phyloP scores from a whole-genome alignment of 2,329 filamentous ascomycete species.

The Zopfia rhizophila region DNA sequence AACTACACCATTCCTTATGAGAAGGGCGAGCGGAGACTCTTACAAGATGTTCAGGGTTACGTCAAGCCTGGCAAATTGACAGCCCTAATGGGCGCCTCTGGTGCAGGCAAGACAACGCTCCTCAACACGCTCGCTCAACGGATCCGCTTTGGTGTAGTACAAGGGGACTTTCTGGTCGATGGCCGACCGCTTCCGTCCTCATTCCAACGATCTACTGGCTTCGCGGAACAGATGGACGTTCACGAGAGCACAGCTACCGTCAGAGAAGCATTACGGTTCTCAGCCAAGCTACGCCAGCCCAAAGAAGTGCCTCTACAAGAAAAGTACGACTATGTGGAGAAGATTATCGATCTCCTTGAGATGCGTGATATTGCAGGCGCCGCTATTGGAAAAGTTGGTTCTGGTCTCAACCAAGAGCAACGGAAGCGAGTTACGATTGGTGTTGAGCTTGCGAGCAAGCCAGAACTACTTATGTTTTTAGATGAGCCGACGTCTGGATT shows the following conservation, averaged over 20 bases:
- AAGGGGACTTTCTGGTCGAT: constrained; percentile 58
- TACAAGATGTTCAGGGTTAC: constrained; percentile 77
- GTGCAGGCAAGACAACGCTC: constrained; percentile 49
- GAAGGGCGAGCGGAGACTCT: constrained; percentile 57
- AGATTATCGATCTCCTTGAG: constrained; percentile 70
- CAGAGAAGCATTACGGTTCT: constrained; percentile 72
- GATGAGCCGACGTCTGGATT: constrained; percentile 81
- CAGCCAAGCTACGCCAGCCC: constrained; percentile 70
- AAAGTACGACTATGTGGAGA: constrained; percentile 73
- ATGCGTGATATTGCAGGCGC: constrained; percentile 73
- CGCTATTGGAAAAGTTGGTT: constrained; percentile 67
- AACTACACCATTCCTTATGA: constrained; percentile 75
- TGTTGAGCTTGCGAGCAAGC: constrained; percentile 71
- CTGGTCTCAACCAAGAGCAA: constrained; percentile 68
- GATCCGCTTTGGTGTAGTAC: constrained; percentile 57
- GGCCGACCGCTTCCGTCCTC: constrained; percentile 64
- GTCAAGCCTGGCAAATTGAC: constrained; percentile 92
- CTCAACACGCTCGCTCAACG: constrained; percentile 53
- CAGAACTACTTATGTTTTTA: constrained; percentile 78
- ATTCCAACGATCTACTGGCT: constrained; percentile 82
- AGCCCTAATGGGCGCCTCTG: constrained; percentile 84
- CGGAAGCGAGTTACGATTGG: constrained; percentile 73
- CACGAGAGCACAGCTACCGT: constrained; percentile 72
- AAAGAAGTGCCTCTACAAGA: constrained; percentile 66
- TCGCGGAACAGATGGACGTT: constrained; percentile 75